A percentile compares a stretch with the other conserved stretches of the same genome.
phyloP scores from a whole-genome alignment of 1,139 yeast species.

The Suhomyces anneliseae region DNA sequence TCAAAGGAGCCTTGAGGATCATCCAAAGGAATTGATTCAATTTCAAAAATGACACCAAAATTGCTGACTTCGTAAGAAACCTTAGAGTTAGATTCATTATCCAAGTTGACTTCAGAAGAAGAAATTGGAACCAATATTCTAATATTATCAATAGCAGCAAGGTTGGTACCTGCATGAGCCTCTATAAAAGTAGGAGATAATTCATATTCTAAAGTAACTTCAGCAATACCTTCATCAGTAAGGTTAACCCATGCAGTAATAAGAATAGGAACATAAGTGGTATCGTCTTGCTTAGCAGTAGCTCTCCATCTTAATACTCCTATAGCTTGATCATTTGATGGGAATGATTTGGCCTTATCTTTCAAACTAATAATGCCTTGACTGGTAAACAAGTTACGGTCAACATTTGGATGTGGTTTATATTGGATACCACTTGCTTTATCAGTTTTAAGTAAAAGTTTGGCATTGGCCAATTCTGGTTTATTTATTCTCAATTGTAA shows the following conservation, averaged over 20 bases:
- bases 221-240: conserved; percentile 57
- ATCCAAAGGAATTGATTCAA: conserved; percentile 49
- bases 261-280: conserved; percentile 64
- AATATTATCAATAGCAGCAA: conserved; percentile 54
- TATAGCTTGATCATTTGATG: conserved; percentile 83
- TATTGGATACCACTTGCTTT: conserved; percentile 59
- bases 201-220: conserved; percentile 88
- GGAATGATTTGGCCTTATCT: conserved; percentile 79
- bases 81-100: conserved; percentile 44
- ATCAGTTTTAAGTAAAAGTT: conserved; percentile 56
- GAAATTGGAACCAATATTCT: conserved; percentile 66
- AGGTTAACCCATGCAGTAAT: conserved; percentile 85
- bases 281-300: conserved; percentile 58
- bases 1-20: conserved; percentile 76
- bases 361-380: conserved; percentile 67
- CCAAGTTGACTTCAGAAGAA: conserved; percentile 57
- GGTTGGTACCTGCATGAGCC: conserved; percentile 24
- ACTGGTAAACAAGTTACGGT: conserved; percentile 64
- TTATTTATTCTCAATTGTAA: conserved; percentile 84
- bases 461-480: conserved; percentile 63
- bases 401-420: conserved; percentile 96
- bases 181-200: conserved; percentile 43
- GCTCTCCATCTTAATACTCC: conserved; percentile 93
- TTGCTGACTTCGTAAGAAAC: conserved; percentile 52
- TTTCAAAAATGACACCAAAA: conserved; percentile 59